These are phyloP conservation scores for Lactifluus echinatus DNA, from an alignment of 768 basidiomycete genomes.

Conservation along the genomic window DNA sequence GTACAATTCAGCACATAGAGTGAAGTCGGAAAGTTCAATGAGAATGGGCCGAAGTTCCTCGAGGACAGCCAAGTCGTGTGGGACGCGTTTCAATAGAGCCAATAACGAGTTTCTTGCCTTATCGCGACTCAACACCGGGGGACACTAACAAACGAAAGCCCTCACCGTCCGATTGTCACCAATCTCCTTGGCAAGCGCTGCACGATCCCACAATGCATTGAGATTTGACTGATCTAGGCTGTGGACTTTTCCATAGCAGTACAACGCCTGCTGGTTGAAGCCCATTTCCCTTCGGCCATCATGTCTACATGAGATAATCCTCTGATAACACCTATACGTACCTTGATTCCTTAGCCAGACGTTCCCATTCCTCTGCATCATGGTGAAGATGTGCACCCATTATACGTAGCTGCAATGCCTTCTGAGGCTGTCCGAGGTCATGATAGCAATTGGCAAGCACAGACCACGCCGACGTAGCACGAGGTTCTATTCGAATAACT, in stretches of 20 bases:
- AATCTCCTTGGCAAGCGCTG: conserved; percentile 67
- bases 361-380: conserved; percentile 83
- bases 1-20: conserved; percentile 56
- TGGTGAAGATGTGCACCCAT: conserved; percentile 85
- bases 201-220: conserved; percentile 85
- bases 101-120: conserved; percentile 59
- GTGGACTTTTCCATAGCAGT: conserved; percentile 82
- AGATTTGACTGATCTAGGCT: conserved; percentile 74
- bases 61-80: conserved; percentile 74
- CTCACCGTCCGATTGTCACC: conserved; percentile 61
- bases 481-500: conserved; percentile 89
- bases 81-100: conserved; percentile 62
- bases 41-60: conserved; percentile 71
- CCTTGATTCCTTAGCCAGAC: conserved; percentile 69
- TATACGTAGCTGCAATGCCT: conserved; percentile 74
- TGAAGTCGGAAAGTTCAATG: conserved; percentile 61
- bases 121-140: neutral
- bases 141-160: neutral
- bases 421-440: conserved; percentile 57
- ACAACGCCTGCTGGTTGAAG: conserved; percentile 78
- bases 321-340: conserved; percentile 27
- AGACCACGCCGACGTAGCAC: conserved; percentile 76
- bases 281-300: conserved; percentile 45
- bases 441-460: conserved; percentile 80
- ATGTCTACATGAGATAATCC: neutral